A percentile compares a stretch with the other conserved stretches of the same genome.
Conservation (phyloP, 441 rosid species). For the Croton setiger region DNA sequence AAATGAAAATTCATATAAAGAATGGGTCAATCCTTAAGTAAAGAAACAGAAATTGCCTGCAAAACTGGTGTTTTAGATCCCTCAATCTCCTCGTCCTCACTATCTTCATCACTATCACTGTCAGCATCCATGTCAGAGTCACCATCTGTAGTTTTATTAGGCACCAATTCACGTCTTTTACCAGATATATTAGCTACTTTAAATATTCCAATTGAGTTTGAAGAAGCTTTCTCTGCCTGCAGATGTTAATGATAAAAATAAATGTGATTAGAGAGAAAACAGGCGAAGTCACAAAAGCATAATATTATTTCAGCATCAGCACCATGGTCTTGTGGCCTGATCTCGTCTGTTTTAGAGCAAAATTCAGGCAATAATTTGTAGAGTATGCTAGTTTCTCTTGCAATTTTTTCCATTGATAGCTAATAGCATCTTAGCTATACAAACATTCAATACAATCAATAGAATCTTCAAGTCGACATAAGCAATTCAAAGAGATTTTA, state of each 20-base stretch:
- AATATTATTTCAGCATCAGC: background rate
- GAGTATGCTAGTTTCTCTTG: background rate
- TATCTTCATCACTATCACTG: constrained; percentile 69
- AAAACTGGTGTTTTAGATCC: constrained; percentile 58
- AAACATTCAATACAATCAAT: background rate
- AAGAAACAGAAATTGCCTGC: constrained; percentile 48
- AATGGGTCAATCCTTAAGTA: constrained; percentile 9
- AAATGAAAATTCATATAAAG: constrained; percentile 16
- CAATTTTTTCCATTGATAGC: background rate
- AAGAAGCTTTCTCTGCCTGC: constrained; percentile 78
- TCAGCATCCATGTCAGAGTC: constrained; percentile 60
- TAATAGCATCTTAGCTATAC: background rate
- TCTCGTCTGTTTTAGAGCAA: background rate
- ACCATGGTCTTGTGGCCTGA: background rate
- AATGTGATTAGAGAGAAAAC: background rate
- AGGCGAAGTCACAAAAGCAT: background rate
- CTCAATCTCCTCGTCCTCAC: constrained; percentile 54
- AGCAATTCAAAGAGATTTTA: background rate
- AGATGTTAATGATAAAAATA: constrained; percentile 1
- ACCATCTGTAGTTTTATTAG: constrained; percentile 40
- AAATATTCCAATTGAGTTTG: constrained; percentile 77
- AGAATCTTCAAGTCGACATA: constrained; percentile 2
- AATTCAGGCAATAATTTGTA: background rate
- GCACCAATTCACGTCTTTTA: constrained; percentile 71
- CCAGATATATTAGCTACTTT: constrained; percentile 75